Evolutionary conservation across 2,329 filamentous ascomycete genomes (phyloP).

Genomic region (Thielaviopsis musarum): DNA sequence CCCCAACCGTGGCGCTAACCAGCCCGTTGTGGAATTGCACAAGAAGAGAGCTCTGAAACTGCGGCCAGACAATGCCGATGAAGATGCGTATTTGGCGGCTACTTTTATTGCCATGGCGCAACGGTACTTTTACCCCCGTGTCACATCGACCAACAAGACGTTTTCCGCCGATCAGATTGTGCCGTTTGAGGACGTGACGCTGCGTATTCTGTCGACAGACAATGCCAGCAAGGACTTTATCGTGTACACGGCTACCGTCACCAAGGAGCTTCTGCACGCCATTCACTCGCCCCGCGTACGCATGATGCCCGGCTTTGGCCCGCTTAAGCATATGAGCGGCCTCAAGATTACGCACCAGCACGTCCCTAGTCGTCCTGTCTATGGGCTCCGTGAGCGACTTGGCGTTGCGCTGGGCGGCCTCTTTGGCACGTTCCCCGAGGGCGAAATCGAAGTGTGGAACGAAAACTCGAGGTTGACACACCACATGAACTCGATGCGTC

Average conservation of each 20-base stretch:
- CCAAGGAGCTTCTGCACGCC: slow-evolving; percentile 29
- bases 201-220: slow-evolving; percentile 35
- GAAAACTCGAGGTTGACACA: background rate
- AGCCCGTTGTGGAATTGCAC: slow-evolving; percentile 31
- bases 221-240: slow-evolving; percentile 31
- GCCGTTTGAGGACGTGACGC: slow-evolving; percentile 29
- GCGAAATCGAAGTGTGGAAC: slow-evolving; percentile 1
- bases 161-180: slow-evolving; percentile 14
- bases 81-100: slow-evolving; percentile 35
- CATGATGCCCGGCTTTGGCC: slow-evolving; percentile 7
- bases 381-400: slow-evolving; percentile 36
- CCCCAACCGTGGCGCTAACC: slow-evolving; percentile 26
- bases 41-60: slow-evolving; percentile 29
- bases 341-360: slow-evolving; percentile 12
- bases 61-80: slow-evolving; percentile 29
- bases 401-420: slow-evolving; percentile 35
- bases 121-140: slow-evolving; percentile 28
- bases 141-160: slow-evolving; percentile 14
- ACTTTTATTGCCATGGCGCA: slow-evolving; percentile 41
- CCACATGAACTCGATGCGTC: background rate
- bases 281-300: slow-evolving; percentile 27
- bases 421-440: slow-evolving; percentile 24
- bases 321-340: slow-evolving; percentile 19
- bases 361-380: background rate
- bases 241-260: slow-evolving; percentile 34